Conservation (phyloP, 2,329 filamentous ascomycete genomes). For the Zymoseptoria tritici region DNA sequence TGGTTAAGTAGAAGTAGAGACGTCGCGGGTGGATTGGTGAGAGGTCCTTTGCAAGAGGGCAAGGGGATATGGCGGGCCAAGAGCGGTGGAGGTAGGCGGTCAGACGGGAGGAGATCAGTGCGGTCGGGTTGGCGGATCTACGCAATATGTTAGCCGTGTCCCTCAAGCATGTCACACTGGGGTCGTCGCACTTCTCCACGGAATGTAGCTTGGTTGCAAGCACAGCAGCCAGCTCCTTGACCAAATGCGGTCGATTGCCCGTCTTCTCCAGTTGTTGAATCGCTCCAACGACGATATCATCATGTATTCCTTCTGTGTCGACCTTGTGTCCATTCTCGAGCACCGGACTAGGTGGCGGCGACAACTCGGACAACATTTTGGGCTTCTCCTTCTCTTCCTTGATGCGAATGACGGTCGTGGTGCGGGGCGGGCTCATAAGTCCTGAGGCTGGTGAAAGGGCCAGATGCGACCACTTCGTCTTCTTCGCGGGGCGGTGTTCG, state of each 20-base stretch:
- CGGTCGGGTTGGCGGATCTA: constrained; percentile 91
- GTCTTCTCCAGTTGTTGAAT: constrained; percentile 84
- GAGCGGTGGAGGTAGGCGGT: constrained; percentile 83
- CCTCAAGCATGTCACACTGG: not conserved
- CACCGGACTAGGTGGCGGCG: constrained; percentile 69
- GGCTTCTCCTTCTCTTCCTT: constrained; percentile 43
- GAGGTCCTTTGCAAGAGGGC: constrained; percentile 86
- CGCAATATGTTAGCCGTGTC: constrained; percentile 24
- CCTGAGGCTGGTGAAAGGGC: constrained; percentile 32
- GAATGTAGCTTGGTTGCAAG: constrained; percentile 69
- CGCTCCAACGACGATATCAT: constrained; percentile 89
- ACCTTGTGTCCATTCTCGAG: constrained; percentile 49
- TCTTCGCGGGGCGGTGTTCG: constrained; percentile 43
- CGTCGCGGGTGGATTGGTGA: constrained; percentile 87
- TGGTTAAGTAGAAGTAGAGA: constrained; percentile 94
- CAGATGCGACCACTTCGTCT: constrained; percentile 68
- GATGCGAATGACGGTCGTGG: constrained; percentile 35
- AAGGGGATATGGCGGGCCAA: constrained; percentile 68
- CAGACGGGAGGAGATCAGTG: constrained; percentile 88
- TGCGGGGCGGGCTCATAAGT: constrained; percentile 39
- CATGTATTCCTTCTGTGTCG: constrained; percentile 77
- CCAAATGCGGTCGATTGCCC: constrained; percentile 83
- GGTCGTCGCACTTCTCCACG: constrained; percentile 75
- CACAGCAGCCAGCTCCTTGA: constrained; percentile 83
- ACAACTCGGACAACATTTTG: constrained; percentile 55